Evolutionary conservation across 495 filamentous ascomycete species (phyloP).

Genomic region (Penicillium coprophilum): DNA sequence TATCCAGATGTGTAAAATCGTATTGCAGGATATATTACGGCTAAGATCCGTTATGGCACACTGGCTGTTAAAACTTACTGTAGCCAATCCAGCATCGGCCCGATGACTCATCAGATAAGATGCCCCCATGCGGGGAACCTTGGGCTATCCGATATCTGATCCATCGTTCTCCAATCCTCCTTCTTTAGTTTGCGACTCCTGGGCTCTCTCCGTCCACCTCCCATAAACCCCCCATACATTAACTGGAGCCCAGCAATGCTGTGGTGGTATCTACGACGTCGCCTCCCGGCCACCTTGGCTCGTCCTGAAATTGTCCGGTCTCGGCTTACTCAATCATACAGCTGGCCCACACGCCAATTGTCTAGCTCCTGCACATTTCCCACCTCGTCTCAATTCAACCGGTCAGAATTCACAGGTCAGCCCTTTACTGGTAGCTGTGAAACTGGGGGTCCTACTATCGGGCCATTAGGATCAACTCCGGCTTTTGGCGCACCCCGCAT

Average conservation of each 20-base stretch:
- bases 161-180: conserved; percentile 7
- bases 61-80: too few relatives aligned
- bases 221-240: not conserved
- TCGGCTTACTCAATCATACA: conserved; percentile 13
- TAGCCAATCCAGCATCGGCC: not conserved
- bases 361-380: conserved; percentile 40
- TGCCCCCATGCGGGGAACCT: conserved; percentile 28
- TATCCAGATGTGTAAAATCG: too few relatives aligned
- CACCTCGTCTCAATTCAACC: conserved; percentile 54
- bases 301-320: conserved; percentile 20
- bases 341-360: conserved; percentile 20
- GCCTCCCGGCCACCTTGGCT: conserved; percentile 16
- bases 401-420: conserved; percentile 63
- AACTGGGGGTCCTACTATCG: conserved; percentile 58
- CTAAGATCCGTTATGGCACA: too few relatives aligned
- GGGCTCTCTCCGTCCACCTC: conserved; percentile 2
- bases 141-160: conserved; percentile 28
- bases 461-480: conserved; percentile 57
- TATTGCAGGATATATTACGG: too few relatives aligned
- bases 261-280: conserved; percentile 25
- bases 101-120: conserved; percentile 35
- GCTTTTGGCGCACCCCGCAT: conserved; percentile 66
- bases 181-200: not conserved
- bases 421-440: conserved; percentile 78
- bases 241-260: conserved; percentile 20